Conservation (phyloP, 768 basidiomycete species). For the Phylloporus rhodoxanthus region DNA sequence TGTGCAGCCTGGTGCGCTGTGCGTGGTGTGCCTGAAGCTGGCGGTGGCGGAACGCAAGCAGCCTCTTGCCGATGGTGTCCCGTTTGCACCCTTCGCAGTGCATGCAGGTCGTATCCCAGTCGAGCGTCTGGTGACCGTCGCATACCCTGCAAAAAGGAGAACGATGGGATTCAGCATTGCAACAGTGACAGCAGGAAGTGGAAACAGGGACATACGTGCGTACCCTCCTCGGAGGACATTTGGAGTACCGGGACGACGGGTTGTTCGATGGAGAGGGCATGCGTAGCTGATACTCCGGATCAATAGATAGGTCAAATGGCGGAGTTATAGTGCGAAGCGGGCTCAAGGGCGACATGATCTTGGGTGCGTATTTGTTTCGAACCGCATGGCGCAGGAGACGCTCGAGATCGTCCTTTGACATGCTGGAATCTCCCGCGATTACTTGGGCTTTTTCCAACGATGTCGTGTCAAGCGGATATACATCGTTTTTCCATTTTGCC, state of each 20-base stretch:
- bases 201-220: constrained; percentile 24
- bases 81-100: constrained; percentile 28
- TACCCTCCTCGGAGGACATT: constrained; percentile 10
- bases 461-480: not conserved
- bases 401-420: constrained; percentile 18
- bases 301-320: constrained; percentile 10
- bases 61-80: constrained; percentile 23
- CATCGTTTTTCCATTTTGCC: constrained; percentile 3
- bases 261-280: constrained; percentile 20
- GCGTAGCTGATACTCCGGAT: constrained; percentile 14
- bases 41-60: constrained; percentile 19
- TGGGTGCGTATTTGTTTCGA: constrained; percentile 24
- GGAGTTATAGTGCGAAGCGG: constrained; percentile 23
- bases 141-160: constrained; percentile 16
- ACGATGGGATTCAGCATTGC: not conserved
- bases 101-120: constrained; percentile 16
- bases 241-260: constrained; percentile 21
- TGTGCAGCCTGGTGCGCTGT: constrained; percentile 4
- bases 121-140: constrained; percentile 19
- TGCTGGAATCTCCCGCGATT: not conserved
- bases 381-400: constrained; percentile 23
- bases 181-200: not conserved
- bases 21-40: constrained; percentile 5
- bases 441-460: not conserved
- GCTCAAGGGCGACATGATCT: constrained; percentile 27